Conservation (phyloP, 2,329 filamentous ascomycete species). For the Ophiostoma quercus region DNA sequence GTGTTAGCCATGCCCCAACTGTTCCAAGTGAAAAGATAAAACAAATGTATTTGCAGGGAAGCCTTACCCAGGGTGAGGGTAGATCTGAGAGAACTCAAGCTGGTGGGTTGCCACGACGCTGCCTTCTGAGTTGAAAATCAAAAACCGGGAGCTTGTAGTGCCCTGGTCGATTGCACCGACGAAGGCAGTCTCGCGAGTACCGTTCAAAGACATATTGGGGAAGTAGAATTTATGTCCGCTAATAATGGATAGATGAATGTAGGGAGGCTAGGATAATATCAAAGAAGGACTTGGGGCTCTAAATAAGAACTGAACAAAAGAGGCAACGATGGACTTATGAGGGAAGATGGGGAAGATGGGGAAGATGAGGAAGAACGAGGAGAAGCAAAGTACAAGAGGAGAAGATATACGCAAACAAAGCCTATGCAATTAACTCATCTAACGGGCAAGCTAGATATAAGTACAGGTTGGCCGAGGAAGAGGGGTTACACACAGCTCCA, state of each 20-base stretch:
- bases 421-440: background rate
- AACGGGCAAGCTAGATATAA: slow-evolving; percentile 9
- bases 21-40: background rate
- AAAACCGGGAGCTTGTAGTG: slow-evolving; percentile 81
- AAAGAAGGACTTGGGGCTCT: background rate
- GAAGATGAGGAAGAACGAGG: background rate
- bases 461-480: background rate
- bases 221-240: background rate
- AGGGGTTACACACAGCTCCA: background rate
- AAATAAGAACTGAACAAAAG: slow-evolving; percentile 3
- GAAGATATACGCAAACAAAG: background rate
- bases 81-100: slow-evolving; percentile 78
- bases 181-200: slow-evolving; percentile 48
- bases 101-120: slow-evolving; percentile 77
- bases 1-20: background rate
- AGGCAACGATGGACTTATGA: background rate
- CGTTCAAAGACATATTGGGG: slow-evolving; percentile 27
- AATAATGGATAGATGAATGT: background rate
- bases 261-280: background rate
- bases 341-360: background rate
- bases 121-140: slow-evolving; percentile 79
- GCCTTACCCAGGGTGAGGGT: slow-evolving; percentile 77
- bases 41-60: background rate
- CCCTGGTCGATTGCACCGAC: slow-evolving; percentile 88
- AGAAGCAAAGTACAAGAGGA: background rate